Evolutionary conservation across 2,329 filamentous ascomycete genomes (phyloP).

Genomic region (Aaosphaeria arxii): DNA sequence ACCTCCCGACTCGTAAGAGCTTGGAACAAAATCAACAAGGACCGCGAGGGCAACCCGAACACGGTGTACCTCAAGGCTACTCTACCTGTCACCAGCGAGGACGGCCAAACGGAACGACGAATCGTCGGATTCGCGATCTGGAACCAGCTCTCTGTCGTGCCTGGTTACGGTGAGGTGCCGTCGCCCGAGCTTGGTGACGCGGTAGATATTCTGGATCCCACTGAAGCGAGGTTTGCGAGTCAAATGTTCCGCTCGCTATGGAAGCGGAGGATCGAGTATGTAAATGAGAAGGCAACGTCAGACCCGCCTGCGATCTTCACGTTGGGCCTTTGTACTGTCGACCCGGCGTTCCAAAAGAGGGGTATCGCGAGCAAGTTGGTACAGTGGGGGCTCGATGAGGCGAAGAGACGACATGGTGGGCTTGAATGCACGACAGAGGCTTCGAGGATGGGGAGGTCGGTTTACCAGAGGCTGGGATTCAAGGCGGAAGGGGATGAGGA

Average conservation of each 20-base stretch:
- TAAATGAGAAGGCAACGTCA: conserved; percentile 34
- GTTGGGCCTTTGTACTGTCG: conserved; percentile 46
- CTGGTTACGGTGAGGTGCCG: conserved; percentile 46
- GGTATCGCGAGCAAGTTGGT: conserved; percentile 36
- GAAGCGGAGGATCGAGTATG: conserved; percentile 38
- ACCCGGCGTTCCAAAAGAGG: conserved; percentile 52
- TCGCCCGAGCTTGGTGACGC: conserved; percentile 10
- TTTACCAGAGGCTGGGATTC: conserved; percentile 32
- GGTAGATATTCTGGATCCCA: conserved; percentile 32
- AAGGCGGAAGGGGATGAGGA: conserved; percentile 21
- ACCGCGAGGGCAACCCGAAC: conserved; percentile 48
- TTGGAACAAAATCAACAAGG: conserved; percentile 41
- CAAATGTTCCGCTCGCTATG: conserved; percentile 48
- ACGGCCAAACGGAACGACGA: conserved; percentile 16
- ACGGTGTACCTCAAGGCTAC: conserved; percentile 56
- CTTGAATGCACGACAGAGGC: conserved; percentile 37
- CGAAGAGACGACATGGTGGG: conserved; percentile 24
- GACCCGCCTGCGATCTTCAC: conserved; percentile 48
- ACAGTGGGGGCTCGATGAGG: conserved; percentile 31
- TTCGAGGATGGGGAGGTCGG: conserved; percentile 31
- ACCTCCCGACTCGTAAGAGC: conserved; percentile 41
- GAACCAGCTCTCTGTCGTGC: conserved; percentile 51
- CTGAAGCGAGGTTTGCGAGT: conserved; percentile 46
- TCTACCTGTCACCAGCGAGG: conserved; percentile 28
- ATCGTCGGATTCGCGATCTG: conserved; percentile 57